Conservation (phyloP, 2,329 filamentous ascomycete species). For the Phoma sp. region DNA sequence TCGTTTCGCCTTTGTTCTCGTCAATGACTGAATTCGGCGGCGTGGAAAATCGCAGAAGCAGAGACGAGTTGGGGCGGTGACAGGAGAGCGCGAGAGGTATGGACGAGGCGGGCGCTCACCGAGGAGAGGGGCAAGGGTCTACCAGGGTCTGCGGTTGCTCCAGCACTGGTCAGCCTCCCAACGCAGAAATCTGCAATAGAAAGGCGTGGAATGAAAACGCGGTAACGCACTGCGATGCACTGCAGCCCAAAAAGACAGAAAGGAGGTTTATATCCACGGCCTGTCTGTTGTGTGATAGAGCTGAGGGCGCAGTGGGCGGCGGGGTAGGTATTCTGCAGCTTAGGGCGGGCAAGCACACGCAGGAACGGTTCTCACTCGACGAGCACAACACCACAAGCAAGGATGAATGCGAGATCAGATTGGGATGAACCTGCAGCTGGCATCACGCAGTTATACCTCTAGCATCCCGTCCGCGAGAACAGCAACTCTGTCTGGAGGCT, state of each 20-base stretch:
- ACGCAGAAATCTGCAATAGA: conserved; percentile 1
- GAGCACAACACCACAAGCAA: conserved; percentile 16
- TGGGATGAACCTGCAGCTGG: conserved; percentile 9
- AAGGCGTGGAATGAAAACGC: conserved; percentile 7
- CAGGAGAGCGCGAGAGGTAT: conserved; percentile 8
- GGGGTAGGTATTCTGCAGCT: conserved; percentile 22
- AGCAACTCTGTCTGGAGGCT: conserved; percentile 12
- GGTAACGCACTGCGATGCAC: conserved; percentile 16
- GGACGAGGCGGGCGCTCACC: conserved; percentile 14
- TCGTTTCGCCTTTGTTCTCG: conserved; percentile 11
- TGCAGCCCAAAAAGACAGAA: conserved; percentile 7
- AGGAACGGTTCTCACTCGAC: conserved; percentile 17
- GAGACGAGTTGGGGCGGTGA: conserved; percentile 8
- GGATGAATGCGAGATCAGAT: conserved; percentile 11
- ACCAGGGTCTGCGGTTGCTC: conserved; percentile 20
- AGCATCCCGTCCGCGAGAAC: conserved; percentile 1
- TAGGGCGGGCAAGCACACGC: conserved; percentile 14
- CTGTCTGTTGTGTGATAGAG: conserved; percentile 23
- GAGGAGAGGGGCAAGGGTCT: conserved; percentile 21
- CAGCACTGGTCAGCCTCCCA: conserved; percentile 24
- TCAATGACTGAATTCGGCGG: conserved; percentile 4
- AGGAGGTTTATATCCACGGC: conserved; percentile 6
- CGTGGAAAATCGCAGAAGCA: conserved; percentile 8
- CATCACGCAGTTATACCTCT: conserved; percentile 11
- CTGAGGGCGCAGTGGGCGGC: conserved; percentile 14